Percentiles rank a stretch among this genome's conserved stretches.
Evolutionary conservation across 345 rosid genomes (phyloP).

Genomic region (Bretschneidera sinensis): DNA sequence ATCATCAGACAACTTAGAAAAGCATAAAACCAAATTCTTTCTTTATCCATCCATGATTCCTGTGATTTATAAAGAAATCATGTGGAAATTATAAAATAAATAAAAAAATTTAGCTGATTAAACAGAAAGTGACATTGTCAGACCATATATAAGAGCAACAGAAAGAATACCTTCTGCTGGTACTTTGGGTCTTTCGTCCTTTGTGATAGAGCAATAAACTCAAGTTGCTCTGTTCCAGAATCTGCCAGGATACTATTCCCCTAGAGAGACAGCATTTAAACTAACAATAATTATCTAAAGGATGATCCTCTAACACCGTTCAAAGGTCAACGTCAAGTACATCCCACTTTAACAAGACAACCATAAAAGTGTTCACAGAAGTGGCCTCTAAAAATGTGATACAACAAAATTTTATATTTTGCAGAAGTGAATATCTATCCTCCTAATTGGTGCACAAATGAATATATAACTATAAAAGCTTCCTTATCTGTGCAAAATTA

Average conservation of each 20-base stretch:
- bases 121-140: background rate
- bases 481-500: no score
- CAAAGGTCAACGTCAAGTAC: background rate
- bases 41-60: no score
- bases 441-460: no score
- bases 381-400: no score
- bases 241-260: slow-evolving; percentile 95
- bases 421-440: no score
- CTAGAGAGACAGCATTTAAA: slow-evolving; percentile 27
- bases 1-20: background rate
- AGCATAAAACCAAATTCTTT: background rate
- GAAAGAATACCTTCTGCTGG: slow-evolving; percentile 69
- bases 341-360: no score
- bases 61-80: no score
- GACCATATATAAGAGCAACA: background rate
- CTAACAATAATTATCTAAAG: background rate
- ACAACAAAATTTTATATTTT: no score
- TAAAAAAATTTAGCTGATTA: background rate
- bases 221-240: slow-evolving; percentile 96
- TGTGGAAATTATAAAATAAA: no score
- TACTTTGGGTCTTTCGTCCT: slow-evolving; percentile 91
- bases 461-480: no score
- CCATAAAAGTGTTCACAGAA: no score
- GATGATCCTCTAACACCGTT: background rate
- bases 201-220: slow-evolving; percentile 95